Conservation (phyloP, 2,329 filamentous ascomycete species). For the Cephalotrichum gorgonifer region DNA sequence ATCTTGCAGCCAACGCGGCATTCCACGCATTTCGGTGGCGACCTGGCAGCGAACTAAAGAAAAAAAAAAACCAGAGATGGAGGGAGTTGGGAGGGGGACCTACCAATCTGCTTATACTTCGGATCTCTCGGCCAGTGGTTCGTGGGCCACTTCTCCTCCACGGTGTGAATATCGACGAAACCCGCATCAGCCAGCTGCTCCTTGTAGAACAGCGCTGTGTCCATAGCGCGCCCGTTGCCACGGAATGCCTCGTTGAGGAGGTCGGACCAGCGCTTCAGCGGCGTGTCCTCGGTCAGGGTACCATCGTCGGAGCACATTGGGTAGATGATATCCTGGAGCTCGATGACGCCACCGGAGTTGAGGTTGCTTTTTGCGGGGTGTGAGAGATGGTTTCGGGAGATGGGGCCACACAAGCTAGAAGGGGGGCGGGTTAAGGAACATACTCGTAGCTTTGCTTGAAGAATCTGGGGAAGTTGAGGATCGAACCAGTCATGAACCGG, state of each 20-base stretch:
- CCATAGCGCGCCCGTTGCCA: slow-evolving; percentile 17
- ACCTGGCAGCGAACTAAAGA: not conserved
- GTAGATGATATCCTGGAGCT: slow-evolving; percentile 19
- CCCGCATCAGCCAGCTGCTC: slow-evolving; percentile 37
- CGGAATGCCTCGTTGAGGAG: slow-evolving; percentile 19
- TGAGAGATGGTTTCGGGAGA: not conserved
- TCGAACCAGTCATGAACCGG: slow-evolving; percentile 18
- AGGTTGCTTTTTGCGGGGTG: slow-evolving; percentile 9
- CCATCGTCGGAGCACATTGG: slow-evolving; percentile 20
- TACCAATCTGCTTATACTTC: slow-evolving; percentile 40
- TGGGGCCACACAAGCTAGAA: too few relatives aligned
- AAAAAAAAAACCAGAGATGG: not conserved
- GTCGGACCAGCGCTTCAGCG: slow-evolving; percentile 16
- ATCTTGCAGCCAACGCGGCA: not conserved
- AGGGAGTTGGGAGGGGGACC: not conserved
- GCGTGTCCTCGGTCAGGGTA: slow-evolving; percentile 15
- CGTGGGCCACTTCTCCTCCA: slow-evolving; percentile 36
- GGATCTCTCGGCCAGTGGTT: slow-evolving; percentile 41
- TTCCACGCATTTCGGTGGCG: not conserved
- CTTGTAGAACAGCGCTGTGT: slow-evolving; percentile 18
- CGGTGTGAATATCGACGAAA: slow-evolving; percentile 39
- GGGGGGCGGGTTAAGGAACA: not conserved
- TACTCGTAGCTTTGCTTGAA: slow-evolving; percentile 23
- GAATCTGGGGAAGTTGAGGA: slow-evolving; percentile 20
- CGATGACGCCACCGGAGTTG: slow-evolving; percentile 22